A percentile compares a stretch with the other conserved stretches of the same genome.
These are phyloP conservation scores for Desmodesmus armatus DNA, from an alignment of 139 green algal genomes.

Conservation along the genomic window DNA sequence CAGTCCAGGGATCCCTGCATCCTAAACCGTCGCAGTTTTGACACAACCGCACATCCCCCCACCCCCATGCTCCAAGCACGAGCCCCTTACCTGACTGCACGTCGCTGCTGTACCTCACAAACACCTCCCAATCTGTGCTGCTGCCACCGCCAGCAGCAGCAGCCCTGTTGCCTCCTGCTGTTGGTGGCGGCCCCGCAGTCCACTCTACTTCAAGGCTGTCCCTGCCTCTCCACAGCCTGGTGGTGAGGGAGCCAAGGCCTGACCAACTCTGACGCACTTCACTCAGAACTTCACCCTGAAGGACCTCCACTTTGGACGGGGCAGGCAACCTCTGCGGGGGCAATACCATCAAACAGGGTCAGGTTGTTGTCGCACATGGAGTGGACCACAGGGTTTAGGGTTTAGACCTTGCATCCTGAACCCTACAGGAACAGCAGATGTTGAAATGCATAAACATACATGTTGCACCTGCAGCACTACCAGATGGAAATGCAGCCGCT, in stretches of 20 bases:
- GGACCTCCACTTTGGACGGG: not conserved
- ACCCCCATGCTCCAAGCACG: no score
- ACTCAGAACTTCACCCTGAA: not conserved
- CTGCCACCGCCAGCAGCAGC: no score
- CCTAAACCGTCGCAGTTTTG: no score
- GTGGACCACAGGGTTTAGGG: no score
- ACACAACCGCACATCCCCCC: no score
- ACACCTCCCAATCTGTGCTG: not conserved
- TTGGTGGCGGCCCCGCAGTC: not conserved
- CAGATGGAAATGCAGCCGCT: no score
- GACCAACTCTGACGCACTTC: not conserved
- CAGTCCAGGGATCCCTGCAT: no score
- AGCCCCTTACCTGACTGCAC: not conserved
- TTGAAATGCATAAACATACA: no score
- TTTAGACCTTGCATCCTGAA: no score
- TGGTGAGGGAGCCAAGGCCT: not conserved
- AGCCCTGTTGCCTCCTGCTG: no score
- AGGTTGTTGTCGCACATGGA: not conserved
- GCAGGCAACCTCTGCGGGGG: not conserved
- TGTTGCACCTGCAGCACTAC: no score
- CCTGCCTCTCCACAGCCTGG: not conserved
- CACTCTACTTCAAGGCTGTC: not conserved
- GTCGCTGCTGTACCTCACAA: slow-evolving; percentile 3
- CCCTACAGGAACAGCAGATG: no score
- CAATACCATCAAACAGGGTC: not conserved